These are phyloP conservation scores for Cucumis variabilis DNA, from an alignment of 331 rosid species.

Conservation along the genomic window DNA sequence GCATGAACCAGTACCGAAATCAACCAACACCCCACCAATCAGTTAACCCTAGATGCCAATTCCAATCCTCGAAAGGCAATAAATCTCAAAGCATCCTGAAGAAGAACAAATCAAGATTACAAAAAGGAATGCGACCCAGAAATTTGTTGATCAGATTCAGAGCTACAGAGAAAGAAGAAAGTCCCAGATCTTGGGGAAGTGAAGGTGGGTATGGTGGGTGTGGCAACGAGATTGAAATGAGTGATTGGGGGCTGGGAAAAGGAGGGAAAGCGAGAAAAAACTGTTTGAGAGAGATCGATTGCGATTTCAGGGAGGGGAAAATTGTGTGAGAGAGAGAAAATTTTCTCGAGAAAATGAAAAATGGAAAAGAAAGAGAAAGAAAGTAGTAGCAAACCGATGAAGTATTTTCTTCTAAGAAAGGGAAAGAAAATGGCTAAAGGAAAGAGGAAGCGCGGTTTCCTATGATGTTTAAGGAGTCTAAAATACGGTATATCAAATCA, in stretches of 20 bases:
- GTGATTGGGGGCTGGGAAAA: conserved; percentile 6
- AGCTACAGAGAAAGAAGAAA: conserved; percentile 39
- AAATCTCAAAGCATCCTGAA: conserved; percentile 37
- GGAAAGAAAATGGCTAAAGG: background rate
- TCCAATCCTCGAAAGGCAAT: conserved; percentile 31
- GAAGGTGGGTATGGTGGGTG: conserved; percentile 31
- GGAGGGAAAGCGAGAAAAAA: conserved; percentile 26
- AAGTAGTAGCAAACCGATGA: conserved; percentile 23
- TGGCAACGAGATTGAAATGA: conserved; percentile 26
- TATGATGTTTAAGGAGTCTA: conserved; percentile 14
- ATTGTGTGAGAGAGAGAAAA: conserved; percentile 20
- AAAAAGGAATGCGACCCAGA: background rate
- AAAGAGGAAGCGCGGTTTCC: background rate
- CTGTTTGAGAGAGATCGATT: conserved; percentile 35
- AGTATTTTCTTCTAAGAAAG: conserved; percentile 14
- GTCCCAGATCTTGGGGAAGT: conserved; percentile 68
- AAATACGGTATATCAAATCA: conserved; percentile 15
- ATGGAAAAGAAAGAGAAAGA: background rate
- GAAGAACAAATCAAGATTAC: conserved; percentile 23
- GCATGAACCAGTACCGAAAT: conserved; percentile 46
- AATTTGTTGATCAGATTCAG: conserved; percentile 30
- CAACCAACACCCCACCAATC: conserved; percentile 41
- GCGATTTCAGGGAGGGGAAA: conserved; percentile 39
- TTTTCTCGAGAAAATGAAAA: conserved; percentile 16
- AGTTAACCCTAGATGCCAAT: conserved; percentile 48